Base-by-base conservation (phyloP, 495 filamentous ascomycete species). In the Ramalina intermedia region DNA sequence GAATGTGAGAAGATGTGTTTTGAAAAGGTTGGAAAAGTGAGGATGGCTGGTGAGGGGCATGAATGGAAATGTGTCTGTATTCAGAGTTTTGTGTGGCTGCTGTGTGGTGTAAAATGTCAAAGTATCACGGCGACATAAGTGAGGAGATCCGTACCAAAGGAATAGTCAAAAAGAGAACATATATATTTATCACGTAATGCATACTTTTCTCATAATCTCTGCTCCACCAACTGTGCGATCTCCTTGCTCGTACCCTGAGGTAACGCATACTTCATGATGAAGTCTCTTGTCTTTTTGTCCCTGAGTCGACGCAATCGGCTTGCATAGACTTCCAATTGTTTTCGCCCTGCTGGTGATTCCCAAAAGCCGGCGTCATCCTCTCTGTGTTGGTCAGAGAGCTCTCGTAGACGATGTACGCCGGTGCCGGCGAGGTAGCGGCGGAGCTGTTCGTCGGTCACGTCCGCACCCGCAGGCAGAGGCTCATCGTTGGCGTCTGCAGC, bases 381-480 rank as follows among this genome's bases (percentile, higher is more conserved):
- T 5, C 46, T 40, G 44, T 63, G 53, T 41, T 47, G 37, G 40
- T 27, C 51, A 27, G 53, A 48, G 48, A 61, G 56, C 3, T 57
- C 61, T 24, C 51, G 46, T 16, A 63, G 52, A 7, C 20, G 18
- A 9, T 56, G 43, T 42, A 56, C 49, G 13, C 53, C 51, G 21
- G 38, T 37, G 4, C 54, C 51, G 35, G 56, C 57, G 14, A 60
- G 52, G 43, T 46, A 60, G 43, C 54, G 57, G 41, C 55, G 54
- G 18, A 55, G 46, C 23, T 60, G 56, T 18, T 57, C 46, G 43
- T 57, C 51, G 8, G 7, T 33, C 29, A 33, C 29, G 29, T 9
- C 29, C 29, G 29, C 29, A 7, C 7, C 12, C 29, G 29, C 2
- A 33, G 29, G 29, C 29, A 33, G 12, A 3, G 29, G 29, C 29